phyloP scores from a whole-genome alignment of 1,139 yeast genomes.

The Nakaseomyces sp. region DNA sequence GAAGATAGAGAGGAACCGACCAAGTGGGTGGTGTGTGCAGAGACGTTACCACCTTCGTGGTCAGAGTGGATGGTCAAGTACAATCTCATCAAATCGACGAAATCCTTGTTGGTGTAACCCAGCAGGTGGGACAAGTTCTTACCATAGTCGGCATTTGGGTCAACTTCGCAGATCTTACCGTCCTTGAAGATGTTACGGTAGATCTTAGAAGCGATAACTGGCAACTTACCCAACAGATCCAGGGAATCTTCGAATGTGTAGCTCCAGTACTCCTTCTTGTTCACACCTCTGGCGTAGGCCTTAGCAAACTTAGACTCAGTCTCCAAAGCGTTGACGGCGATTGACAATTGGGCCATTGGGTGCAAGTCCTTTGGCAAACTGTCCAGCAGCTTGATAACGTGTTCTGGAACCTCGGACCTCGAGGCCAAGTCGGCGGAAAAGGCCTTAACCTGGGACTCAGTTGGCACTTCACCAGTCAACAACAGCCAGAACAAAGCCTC shows the following conservation, averaged over 20 bases:
- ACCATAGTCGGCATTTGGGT: slow-evolving; percentile 78
- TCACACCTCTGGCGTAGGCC: slow-evolving; percentile 61
- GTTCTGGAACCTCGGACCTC: slow-evolving; percentile 48
- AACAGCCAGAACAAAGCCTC: slow-evolving; percentile 58
- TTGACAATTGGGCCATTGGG: slow-evolving; percentile 66
- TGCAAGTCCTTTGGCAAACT: slow-evolving; percentile 48
- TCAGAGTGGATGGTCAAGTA: slow-evolving; percentile 40
- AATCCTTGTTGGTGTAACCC: slow-evolving; percentile 47
- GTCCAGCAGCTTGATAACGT: slow-evolving; percentile 45
- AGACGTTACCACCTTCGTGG: slow-evolving; percentile 42
- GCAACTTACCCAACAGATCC: slow-evolving; percentile 57
- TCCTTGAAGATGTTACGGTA: slow-evolving; percentile 53
- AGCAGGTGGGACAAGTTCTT: slow-evolving; percentile 78
- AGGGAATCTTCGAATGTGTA: slow-evolving; percentile 58
- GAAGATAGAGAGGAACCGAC: slow-evolving; percentile 38
- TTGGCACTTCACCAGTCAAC: slow-evolving; percentile 54
- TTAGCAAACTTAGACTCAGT: slow-evolving; percentile 55
- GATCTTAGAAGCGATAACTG: slow-evolving; percentile 56
- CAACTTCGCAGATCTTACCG: slow-evolving; percentile 53
- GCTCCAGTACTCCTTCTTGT: slow-evolving; percentile 62
- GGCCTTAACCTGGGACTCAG: slow-evolving; percentile 45
- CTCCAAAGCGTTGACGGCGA: slow-evolving; percentile 54
- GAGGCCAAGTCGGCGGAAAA: slow-evolving; percentile 51
- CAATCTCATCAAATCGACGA: slow-evolving; percentile 36
- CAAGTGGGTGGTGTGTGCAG: slow-evolving; percentile 39